These are phyloP conservation scores for Cicer cuneatum DNA, from an alignment of 306 rosid genomes.

Conservation along the genomic window DNA sequence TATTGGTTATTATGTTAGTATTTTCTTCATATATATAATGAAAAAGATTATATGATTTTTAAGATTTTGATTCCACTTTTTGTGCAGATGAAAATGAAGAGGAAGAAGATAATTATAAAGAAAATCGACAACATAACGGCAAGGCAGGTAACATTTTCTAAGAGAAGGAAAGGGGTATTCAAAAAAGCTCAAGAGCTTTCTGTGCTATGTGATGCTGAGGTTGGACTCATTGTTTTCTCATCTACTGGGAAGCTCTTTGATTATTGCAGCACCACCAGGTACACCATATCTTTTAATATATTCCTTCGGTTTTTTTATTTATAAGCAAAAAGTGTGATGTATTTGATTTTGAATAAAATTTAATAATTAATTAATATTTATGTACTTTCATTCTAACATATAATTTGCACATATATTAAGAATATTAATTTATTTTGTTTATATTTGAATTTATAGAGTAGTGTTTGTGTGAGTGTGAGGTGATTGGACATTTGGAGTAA, in stretches of 20 bases:
- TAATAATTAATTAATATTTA: too few relatives aligned
- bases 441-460: too few relatives aligned
- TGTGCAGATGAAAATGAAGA: conserved; percentile 36
- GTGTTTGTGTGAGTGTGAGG: neutral
- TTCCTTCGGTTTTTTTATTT: too few relatives aligned
- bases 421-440: too few relatives aligned
- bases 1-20: too few relatives aligned
- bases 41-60: too few relatives aligned
- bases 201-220: conserved; percentile 51
- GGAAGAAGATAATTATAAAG: conserved; percentile 50
- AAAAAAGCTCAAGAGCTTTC: conserved; percentile 55
- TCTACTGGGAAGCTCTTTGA: conserved; percentile 50
- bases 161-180: conserved; percentile 52
- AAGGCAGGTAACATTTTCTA: conserved; percentile 54
- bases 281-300: neutral
- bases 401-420: too few relatives aligned
- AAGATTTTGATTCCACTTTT: neutral
- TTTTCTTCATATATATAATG: too few relatives aligned
- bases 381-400: too few relatives aligned
- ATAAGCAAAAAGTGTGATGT: too few relatives aligned
- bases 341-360: too few relatives aligned
- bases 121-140: conserved; percentile 52
- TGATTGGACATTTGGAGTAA: neutral
- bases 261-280: conserved; percentile 49
- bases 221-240: conserved; percentile 50